A percentile compares a stretch with the other conserved stretches of the same genome.
These are phyloP conservation scores for Phaffomyces thermotolerans DNA, from an alignment of 805 yeast genomes.

Conservation along the genomic window DNA sequence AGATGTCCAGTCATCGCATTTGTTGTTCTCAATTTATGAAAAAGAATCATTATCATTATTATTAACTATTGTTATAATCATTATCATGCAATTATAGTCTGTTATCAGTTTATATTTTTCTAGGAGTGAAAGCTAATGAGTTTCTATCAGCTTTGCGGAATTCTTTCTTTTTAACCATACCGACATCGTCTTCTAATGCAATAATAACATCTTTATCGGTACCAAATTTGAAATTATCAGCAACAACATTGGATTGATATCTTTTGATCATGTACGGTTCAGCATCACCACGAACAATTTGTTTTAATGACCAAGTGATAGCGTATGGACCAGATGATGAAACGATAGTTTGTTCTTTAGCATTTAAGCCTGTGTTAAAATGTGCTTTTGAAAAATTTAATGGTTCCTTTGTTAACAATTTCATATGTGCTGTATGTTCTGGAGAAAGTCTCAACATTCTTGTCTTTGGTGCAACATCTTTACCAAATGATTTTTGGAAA, in stretches of 20 bases:
- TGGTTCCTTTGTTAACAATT: conserved; percentile 38
- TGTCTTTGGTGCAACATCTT: conserved; percentile 61
- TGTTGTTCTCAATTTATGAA: neutral
- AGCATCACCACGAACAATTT: conserved; percentile 45
- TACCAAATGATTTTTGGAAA: conserved; percentile 56
- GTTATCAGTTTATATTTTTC: conserved; percentile 1
- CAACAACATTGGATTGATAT: conserved; percentile 55
- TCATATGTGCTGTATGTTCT: conserved; percentile 62
- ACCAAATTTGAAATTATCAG: conserved; percentile 74
- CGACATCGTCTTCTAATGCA: conserved; percentile 70
- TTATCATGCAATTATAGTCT: neutral
- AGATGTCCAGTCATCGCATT: neutral
- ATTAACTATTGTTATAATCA: neutral
- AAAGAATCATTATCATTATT: neutral
- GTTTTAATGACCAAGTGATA: conserved; percentile 68
- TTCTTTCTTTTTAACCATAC: conserved; percentile 53
- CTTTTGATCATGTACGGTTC: conserved; percentile 58
- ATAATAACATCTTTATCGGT: conserved; percentile 64
- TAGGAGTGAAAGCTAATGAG: conserved; percentile 28
- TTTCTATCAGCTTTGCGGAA: conserved; percentile 52
- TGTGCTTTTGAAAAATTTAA: conserved; percentile 64
- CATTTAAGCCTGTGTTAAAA: conserved; percentile 64
- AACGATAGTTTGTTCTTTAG: conserved; percentile 63
- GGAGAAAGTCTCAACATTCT: conserved; percentile 60
- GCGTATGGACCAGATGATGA: conserved; percentile 80